Evolutionary conservation across 257 asterid genomes (phyloP).

Genomic region (Solanum arcanum): DNA sequence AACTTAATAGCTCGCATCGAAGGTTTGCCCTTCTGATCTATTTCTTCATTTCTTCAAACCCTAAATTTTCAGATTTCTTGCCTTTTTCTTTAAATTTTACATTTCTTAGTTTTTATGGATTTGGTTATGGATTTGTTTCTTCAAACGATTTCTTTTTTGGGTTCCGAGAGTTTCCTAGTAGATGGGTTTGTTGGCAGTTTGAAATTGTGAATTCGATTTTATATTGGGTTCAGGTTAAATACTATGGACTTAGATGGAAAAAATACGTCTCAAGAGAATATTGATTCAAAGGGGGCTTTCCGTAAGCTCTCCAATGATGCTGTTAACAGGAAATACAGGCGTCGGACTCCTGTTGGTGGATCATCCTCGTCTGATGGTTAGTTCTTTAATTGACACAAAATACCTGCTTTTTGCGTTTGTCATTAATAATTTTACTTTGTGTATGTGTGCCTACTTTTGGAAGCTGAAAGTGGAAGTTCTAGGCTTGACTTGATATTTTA

Average conservation of each 20-base stretch:
- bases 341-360: constrained; percentile 59
- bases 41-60: neutral
- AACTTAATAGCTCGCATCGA: neutral
- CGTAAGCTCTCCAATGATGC: constrained; percentile 75
- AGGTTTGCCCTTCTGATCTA: neutral
- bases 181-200: neutral
- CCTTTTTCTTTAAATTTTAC: neutral
- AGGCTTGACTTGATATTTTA: neutral
- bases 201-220: neutral
- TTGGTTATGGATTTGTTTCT: no score
- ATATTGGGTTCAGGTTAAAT: constrained; percentile 6
- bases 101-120: neutral
- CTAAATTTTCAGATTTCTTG: neutral
- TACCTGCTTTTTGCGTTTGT: neutral
- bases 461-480: neutral
- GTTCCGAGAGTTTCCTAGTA: no score
- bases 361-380: constrained; percentile 69
- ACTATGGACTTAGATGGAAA: constrained; percentile 40
- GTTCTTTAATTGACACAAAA: constrained; percentile 2
- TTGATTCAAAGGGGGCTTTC: constrained; percentile 42
- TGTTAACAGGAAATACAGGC: constrained; percentile 69
- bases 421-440: neutral
- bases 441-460: neutral
- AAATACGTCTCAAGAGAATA: constrained; percentile 19
- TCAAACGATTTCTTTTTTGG: no score